phyloP scores from a whole-genome alignment of 176 grass and related monocot species.

The Carex cristatella region DNA sequence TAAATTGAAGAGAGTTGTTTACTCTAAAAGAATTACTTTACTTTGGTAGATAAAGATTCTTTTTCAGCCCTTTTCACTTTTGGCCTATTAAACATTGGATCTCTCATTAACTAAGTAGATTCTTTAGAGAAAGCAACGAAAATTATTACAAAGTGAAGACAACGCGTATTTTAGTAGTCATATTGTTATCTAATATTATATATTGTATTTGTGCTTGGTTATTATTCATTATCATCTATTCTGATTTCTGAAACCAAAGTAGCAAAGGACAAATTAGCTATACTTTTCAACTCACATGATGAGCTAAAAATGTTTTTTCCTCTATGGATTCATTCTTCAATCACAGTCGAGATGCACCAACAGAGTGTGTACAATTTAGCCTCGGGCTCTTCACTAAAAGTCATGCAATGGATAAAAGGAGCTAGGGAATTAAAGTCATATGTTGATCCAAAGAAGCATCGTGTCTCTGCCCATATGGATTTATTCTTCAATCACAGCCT shows the following conservation, averaged over 20 bases:
- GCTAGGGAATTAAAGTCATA: not conserved
- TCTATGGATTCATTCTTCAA: not conserved
- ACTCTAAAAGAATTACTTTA: no score
- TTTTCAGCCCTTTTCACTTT: no score
- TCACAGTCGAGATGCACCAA: not conserved
- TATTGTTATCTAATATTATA: no score
- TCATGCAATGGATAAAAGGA: not conserved
- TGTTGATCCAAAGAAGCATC: not conserved
- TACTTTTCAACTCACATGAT: not conserved
- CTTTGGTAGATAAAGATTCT: no score
- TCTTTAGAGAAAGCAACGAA: no score
- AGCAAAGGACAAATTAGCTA: not conserved
- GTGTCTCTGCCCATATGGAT: slow-evolving; percentile 23
- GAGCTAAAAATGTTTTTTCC: not conserved
- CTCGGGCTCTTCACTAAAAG: not conserved
- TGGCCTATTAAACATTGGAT: no score
- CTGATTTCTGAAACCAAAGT: not conserved
- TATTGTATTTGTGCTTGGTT: no score
- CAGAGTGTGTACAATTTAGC: not conserved
- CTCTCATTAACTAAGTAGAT: no score
- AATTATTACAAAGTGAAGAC: no score
- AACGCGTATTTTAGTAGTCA: no score
- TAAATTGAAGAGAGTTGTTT: no score
- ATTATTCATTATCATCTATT: no score
- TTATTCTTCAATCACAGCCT: not conserved